Conservation (phyloP, 805 yeast genomes). For the Alloascoidea hylecoeti region DNA sequence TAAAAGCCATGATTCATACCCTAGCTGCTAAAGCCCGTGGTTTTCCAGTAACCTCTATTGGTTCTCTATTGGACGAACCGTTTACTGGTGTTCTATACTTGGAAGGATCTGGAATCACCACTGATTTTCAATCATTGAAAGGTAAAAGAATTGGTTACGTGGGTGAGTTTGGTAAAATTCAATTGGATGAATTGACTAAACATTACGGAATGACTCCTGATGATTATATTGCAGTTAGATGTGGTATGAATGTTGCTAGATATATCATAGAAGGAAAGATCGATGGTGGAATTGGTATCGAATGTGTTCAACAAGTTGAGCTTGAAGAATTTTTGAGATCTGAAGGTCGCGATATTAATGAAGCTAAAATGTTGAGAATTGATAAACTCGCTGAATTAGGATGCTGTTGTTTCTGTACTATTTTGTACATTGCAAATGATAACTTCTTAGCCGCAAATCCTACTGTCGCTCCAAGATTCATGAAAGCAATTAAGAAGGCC, state of each 20-base stretch:
- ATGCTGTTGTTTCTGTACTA: conserved; percentile 45
- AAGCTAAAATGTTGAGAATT: conserved; percentile 41
- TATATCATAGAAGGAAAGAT: conserved; percentile 38
- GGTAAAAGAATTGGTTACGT: conserved; percentile 42
- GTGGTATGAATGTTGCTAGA: conserved; percentile 47
- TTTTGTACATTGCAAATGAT: conserved; percentile 38
- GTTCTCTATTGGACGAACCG: conserved; percentile 40
- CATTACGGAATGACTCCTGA: conserved; percentile 40
- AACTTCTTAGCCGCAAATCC: conserved; percentile 30
- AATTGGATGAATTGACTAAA: conserved; percentile 38
- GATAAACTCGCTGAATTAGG: conserved; percentile 41
- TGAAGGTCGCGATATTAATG: conserved; percentile 27
- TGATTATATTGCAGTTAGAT: conserved; percentile 42
- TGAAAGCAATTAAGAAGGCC: conserved; percentile 34
- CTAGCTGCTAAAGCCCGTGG: conserved; percentile 46
- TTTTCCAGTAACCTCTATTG: conserved; percentile 39
- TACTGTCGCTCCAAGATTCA: conserved; percentile 27
- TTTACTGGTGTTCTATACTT: conserved; percentile 40
- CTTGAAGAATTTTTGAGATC: conserved; percentile 32
- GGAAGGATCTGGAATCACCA: conserved; percentile 33
- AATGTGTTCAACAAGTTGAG: conserved; percentile 45
- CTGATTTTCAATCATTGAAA: conserved; percentile 34
- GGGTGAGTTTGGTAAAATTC: conserved; percentile 46
- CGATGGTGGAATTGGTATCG: conserved; percentile 45
- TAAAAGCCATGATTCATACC: conserved; percentile 47